Evolutionary conservation across 768 basidiomycete species (phyloP), one percentile per base, ranked within the genome.

Genomic region (Scleroderma citrinum): DNA sequence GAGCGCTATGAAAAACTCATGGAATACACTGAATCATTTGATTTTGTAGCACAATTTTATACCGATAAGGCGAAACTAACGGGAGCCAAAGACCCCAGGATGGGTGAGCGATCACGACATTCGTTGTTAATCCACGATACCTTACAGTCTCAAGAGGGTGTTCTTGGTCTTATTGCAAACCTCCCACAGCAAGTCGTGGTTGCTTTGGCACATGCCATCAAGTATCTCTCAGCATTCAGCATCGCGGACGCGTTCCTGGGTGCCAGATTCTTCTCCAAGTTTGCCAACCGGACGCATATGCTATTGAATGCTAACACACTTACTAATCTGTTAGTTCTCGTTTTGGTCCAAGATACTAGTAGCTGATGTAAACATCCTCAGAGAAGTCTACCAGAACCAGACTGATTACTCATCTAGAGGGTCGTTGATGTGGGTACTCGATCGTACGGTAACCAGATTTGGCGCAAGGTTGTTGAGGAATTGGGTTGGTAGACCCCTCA

Each of bases 331-430:
- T 80, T 51, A 14, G 76, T 64, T 32, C 44, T 19, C 6, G 20
- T 34, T 23, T 52, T 24, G n/a, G 20, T 7, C 48, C 23, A 20
- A 29, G 12, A 2, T 31, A 3, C 40, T 20, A 24, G 7, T 41
- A 16, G 19, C 41, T 52, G 39, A 54, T 44, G 7, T 14, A 30
- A 48, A 10, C 14, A 7, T 21, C 26, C 34, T 36, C 52, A 82
- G 82, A 38, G 94, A 98, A 65, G 82, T 99, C n/a, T 94, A 90
- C 63, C 78, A 82, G 30, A 98, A 97, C 57, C 85, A 88, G 60
- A 92, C 90, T 1, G 86, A 96, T 61, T 78, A 77, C 47, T 80
- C 77, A 11, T 71, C 76, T 17, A 76, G 69, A 49, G 94, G 93
- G 4, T 87, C 90, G 44, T 69, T 99, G 40, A 71, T 96, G 53